Conservation (phyloP, 2,329 filamentous ascomycete species). For the Colletotrichum graminicola region DNA sequence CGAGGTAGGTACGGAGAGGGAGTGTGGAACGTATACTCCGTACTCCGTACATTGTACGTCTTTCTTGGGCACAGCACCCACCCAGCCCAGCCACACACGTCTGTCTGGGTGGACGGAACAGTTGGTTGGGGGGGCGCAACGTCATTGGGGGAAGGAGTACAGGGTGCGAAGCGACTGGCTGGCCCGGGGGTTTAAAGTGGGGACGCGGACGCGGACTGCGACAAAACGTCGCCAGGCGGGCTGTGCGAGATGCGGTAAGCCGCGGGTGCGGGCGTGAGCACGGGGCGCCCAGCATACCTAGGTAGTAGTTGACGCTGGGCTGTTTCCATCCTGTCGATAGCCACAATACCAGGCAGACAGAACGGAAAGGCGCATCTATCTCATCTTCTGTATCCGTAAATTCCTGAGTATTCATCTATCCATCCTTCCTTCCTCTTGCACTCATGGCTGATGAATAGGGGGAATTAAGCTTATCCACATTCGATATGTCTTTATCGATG, state of each 20-base stretch:
- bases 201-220: background rate
- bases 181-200: conserved; percentile 1
- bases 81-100: conserved; percentile 35
- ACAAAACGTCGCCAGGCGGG: conserved; percentile 25
- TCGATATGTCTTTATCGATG: background rate
- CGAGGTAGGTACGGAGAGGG: background rate
- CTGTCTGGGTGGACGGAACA: background rate
- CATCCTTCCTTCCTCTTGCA: background rate
- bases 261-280: conserved; percentile 17
- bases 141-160: conserved; percentile 24
- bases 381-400: background rate
- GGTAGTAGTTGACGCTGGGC: conserved; percentile 1
- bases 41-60: too few species aligned
- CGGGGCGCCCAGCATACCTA: too few species aligned
- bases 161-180: conserved; percentile 25
- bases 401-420: background rate
- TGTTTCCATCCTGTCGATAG: background rate
- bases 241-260: conserved; percentile 34
- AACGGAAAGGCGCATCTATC: background rate
- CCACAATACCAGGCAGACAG: background rate
- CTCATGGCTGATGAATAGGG: background rate
- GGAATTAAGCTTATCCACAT: background rate
- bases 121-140: conserved; percentile 33
- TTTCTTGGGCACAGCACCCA: conserved; percentile 11
- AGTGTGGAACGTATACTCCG: too few species aligned